phyloP scores from a whole-genome alignment of 2,329 filamentous ascomycete genomes.

The Talaromyces piceae region DNA sequence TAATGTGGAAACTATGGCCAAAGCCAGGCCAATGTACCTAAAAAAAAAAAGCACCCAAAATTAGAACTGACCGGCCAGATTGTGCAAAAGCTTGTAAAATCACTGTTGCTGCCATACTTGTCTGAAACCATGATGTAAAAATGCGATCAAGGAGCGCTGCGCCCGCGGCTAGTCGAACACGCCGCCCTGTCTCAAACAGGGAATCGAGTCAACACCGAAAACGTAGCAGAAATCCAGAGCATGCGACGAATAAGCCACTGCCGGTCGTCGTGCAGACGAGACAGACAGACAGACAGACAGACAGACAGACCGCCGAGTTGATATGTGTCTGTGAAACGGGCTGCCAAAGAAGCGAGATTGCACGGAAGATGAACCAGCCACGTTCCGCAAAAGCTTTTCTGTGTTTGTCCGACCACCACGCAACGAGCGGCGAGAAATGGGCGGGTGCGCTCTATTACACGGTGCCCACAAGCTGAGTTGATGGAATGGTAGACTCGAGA shows the following conservation, averaged over 20 bases:
- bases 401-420: not conserved
- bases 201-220: not conserved
- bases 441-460: slow-evolving; percentile 1
- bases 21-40: slow-evolving; percentile 41
- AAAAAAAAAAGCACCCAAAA: slow-evolving; percentile 7
- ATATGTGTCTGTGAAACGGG: not conserved
- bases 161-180: not conserved
- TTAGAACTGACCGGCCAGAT: not conserved
- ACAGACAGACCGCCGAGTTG: not conserved
- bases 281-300: no score
- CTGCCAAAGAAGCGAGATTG: not conserved
- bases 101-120: slow-evolving; percentile 27
- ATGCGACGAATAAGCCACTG: not conserved
- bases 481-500: no score
- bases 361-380: slow-evolving; percentile 13
- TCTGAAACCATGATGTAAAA: slow-evolving; percentile 32
- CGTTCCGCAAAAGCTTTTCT: slow-evolving; percentile 8
- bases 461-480: not conserved
- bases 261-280: not conserved
- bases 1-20: slow-evolving; percentile 43
- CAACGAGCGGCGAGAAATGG: not conserved
- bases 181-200: not conserved
- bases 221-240: not conserved
- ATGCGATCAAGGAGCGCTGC: slow-evolving; percentile 1
- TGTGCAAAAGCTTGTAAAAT: not conserved